Conservation (phyloP, 176 grass and related monocot species). For the Secale cereale region DNA sequence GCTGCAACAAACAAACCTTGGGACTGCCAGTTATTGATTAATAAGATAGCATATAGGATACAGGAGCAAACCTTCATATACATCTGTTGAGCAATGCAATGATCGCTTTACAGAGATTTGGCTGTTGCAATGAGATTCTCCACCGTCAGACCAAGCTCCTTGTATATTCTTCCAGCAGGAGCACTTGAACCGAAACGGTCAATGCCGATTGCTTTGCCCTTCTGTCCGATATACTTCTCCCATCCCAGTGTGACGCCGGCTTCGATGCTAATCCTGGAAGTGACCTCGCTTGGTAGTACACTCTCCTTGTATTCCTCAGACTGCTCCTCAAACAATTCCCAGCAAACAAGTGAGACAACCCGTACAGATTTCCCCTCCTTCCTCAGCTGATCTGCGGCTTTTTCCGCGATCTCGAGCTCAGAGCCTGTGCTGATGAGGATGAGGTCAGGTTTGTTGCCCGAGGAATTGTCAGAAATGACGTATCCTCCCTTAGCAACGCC, state of each 20-base stretch:
- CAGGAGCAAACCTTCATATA: neutral
- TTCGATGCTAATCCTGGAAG: slow-evolving; percentile 50
- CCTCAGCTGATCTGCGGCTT: slow-evolving; percentile 37
- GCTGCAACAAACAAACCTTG: neutral
- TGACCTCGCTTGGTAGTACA: slow-evolving; percentile 41
- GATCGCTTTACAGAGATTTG: slow-evolving; percentile 19
- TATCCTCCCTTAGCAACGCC: slow-evolving; percentile 52
- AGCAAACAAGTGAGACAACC: slow-evolving; percentile 61
- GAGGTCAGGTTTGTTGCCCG: slow-evolving; percentile 43
- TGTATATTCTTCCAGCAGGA: slow-evolving; percentile 51
- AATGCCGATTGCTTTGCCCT: slow-evolving; percentile 42
- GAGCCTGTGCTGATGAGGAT: slow-evolving; percentile 57
- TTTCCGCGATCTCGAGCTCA: slow-evolving; percentile 52
- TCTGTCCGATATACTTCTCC: slow-evolving; percentile 45
- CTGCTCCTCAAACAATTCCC: slow-evolving; percentile 64
- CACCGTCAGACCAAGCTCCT: slow-evolving; percentile 52
- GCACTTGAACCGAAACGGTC: slow-evolving; percentile 40
- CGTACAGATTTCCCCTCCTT: slow-evolving; percentile 27
- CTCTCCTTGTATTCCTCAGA: slow-evolving; percentile 42
- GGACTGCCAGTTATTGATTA: neutral
- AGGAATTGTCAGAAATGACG: slow-evolving; percentile 43
- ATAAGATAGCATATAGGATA: neutral
- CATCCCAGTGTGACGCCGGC: slow-evolving; percentile 53
- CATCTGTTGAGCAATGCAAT: neutral
- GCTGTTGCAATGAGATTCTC: slow-evolving; percentile 39